Percentiles rank a stretch among this genome's conserved stretches.
Evolutionary conservation across 139 green algal genomes (phyloP).

Genomic region (Micractinium conductrix): DNA sequence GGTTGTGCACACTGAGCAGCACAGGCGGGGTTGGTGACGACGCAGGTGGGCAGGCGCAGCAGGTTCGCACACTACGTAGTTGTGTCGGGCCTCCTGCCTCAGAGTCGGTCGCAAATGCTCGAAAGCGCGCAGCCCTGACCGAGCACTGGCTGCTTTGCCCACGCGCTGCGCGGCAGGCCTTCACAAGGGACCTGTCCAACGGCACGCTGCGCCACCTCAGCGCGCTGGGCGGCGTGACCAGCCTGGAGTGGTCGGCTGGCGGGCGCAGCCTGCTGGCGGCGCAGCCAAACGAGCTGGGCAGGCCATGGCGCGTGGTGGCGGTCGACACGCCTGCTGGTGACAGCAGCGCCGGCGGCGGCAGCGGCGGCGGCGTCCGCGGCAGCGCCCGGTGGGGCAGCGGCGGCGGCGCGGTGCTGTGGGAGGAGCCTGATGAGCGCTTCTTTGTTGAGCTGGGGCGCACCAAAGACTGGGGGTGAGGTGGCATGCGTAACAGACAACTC

Average conservation of each 20-base stretch:
- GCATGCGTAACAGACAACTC: too few relatives aligned
- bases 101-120: too few relatives aligned
- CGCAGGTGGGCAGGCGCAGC: too few relatives aligned
- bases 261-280: constrained; percentile 38
- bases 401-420: constrained; percentile 43
- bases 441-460: constrained; percentile 67
- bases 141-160: too few relatives aligned
- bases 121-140: too few relatives aligned
- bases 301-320: constrained; percentile 16
- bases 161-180: not conserved
- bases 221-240: constrained; percentile 5
- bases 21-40: too few relatives aligned
- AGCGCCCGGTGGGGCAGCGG: not conserved
- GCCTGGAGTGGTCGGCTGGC: constrained; percentile 47
- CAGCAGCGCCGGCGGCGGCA: not conserved
- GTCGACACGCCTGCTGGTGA: not conserved
- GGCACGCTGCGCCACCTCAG: constrained; percentile 3
- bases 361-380: not conserved
- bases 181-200: constrained; percentile 13
- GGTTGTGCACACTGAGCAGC: too few relatives aligned
- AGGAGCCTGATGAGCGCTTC: constrained; percentile 56
- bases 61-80: too few relatives aligned
- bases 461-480: constrained; percentile 62
- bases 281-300: constrained; percentile 38
- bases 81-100: too few relatives aligned